Conservation (phyloP, 192 early-diverging fungal species). For the Linnemannia hyalina region DNA sequence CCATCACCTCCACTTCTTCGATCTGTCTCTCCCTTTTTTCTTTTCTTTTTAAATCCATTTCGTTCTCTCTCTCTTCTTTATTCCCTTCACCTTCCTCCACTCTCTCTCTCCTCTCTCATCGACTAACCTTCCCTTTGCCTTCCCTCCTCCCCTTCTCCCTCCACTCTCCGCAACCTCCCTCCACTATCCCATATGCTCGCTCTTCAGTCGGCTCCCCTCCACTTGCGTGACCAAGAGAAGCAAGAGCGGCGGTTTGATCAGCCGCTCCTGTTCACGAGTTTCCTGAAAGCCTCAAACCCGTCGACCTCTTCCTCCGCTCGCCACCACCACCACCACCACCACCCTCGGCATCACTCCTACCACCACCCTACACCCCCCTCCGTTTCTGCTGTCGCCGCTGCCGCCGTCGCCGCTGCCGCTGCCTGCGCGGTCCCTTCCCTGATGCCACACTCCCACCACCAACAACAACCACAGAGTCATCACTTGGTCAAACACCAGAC, state of each 20-base stretch:
- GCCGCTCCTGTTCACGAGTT: conserved; percentile 33
- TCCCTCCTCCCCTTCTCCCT: neutral
- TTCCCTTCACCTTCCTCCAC: neutral
- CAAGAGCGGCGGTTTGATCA: conserved; percentile 50
- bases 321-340: conserved; percentile 13
- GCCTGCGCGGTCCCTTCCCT: neutral
- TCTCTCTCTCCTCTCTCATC: conserved; percentile 18
- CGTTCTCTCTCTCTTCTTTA: conserved; percentile 6
- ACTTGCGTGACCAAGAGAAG: conserved; percentile 54
- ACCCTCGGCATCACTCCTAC: conserved; percentile 49
- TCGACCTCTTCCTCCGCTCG: neutral
- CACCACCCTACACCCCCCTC: conserved; percentile 18
- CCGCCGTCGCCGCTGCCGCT: neutral
- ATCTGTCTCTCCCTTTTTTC: conserved; percentile 13
- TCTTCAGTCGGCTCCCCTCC: conserved; percentile 52
- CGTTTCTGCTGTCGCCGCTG: neutral
- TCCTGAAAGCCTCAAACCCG: neutral
- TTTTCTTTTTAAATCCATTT: neutral
- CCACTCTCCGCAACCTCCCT: neutral
- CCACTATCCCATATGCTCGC: conserved; percentile 34
- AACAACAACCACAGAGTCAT: neutral
- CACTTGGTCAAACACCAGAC: conserved; percentile 19
- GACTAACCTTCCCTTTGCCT: neutral
- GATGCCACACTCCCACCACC: conserved; percentile 15
- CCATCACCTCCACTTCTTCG: conserved; percentile 3